Conservation (phyloP, 352 stramenopile species). For the Phytophthora sp. region DNA sequence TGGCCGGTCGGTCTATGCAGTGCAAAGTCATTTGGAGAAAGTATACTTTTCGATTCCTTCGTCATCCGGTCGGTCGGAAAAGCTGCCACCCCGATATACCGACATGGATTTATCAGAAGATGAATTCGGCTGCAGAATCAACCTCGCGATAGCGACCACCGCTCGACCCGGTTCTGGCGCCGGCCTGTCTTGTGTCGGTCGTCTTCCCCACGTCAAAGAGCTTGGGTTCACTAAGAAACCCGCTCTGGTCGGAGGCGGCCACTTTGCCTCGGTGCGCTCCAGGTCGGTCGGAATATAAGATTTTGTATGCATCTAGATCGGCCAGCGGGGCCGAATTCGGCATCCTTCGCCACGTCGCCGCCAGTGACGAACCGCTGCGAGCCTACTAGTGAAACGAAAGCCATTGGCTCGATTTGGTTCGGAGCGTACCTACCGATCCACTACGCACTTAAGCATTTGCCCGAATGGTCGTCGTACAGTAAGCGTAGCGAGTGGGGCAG, state of each 20-base stretch:
- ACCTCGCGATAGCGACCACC: constrained; percentile 25
- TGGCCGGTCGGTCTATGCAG: constrained; percentile 39
- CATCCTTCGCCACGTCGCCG: constrained; percentile 15
- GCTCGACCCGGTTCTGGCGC: background rate
- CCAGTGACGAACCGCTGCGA: no score
- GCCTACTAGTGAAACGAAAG: background rate
- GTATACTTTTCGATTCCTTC: constrained; percentile 27
- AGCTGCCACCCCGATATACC: constrained; percentile 22
- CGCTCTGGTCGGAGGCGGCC: background rate
- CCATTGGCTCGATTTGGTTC: constrained; percentile 1
- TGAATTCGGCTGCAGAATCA: background rate
- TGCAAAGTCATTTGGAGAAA: constrained; percentile 8
- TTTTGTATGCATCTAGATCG: constrained; percentile 41
- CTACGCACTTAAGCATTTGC: no score
- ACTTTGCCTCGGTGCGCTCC: background rate
- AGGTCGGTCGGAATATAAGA: constrained; percentile 54
- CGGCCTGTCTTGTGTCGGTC: constrained; percentile 23
- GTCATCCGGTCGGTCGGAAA: constrained; percentile 37
- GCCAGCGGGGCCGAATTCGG: constrained; percentile 28
- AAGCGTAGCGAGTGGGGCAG: no score
- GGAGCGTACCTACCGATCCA: no score
- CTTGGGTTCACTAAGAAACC: constrained; percentile 30
- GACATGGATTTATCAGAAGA: background rate
- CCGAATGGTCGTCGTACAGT: no score
- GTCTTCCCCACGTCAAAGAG: constrained; percentile 17